A percentile compares a stretch with the other conserved stretches of the same genome.
Conservation (phyloP, 768 basidiomycete species). For the Podaxis rugospora region DNA sequence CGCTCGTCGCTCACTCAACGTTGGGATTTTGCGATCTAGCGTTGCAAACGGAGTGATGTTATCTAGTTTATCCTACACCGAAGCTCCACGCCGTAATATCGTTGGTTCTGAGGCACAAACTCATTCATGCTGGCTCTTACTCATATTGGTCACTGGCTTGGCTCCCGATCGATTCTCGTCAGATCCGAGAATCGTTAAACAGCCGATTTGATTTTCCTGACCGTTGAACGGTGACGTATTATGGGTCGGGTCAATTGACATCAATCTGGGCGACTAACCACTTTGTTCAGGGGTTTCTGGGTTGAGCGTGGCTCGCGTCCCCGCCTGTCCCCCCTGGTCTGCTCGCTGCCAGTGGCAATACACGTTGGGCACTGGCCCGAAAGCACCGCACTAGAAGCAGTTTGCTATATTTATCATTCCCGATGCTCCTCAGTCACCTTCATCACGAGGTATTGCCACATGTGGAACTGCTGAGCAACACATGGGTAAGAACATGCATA, state of each 20-base stretch:
- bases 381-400: not conserved
- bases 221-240: not conserved
- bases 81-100: too few species aligned
- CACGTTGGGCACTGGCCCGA: not conserved
- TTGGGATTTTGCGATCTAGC: too few species aligned
- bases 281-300: not conserved
- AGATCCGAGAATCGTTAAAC: too few species aligned
- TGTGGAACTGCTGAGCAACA: not conserved
- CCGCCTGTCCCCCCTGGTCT: too few species aligned
- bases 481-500: not conserved
- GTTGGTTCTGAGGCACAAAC: too few species aligned
- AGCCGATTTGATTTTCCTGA: not conserved
- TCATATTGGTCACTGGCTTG: too few species aligned
- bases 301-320: not conserved
- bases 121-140: too few species aligned
- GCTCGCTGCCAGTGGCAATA: not conserved
- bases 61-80: too few species aligned
- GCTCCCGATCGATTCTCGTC: too few species aligned
- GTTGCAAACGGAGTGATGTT: too few species aligned
- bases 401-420: not conserved
- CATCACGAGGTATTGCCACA: not conserved
- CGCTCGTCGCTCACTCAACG: too few species aligned
- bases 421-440: not conserved
- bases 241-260: not conserved
- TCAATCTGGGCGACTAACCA: not conserved